A percentile compares a stretch with the other conserved stretches of the same genome.
These are phyloP conservation scores for Cinchona pubescens DNA, from an alignment of 257 asterid species.

Conservation along the genomic window DNA sequence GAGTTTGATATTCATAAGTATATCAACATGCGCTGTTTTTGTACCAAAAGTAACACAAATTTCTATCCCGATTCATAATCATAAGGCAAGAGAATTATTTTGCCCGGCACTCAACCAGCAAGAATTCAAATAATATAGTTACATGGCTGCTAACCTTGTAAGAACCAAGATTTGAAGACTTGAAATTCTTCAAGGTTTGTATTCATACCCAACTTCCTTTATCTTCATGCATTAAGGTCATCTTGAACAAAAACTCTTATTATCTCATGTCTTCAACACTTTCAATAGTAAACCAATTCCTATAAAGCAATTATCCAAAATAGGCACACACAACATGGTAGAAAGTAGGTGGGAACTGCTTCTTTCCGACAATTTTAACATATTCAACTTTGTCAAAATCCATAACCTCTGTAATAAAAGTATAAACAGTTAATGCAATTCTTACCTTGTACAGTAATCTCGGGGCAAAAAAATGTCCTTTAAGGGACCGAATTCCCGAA, in stretches of 20 bases:
- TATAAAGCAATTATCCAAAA: slow-evolving; percentile 27
- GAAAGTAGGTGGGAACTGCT: slow-evolving; percentile 3
- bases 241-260: slow-evolving; percentile 45
- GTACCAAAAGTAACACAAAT: not conserved
- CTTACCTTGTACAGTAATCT: slow-evolving; percentile 61
- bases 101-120: slow-evolving; percentile 19
- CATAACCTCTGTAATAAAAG: not conserved
- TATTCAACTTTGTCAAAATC: not conserved
- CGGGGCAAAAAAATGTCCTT: slow-evolving; percentile 66
- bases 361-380: not conserved
- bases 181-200: slow-evolving; percentile 39
- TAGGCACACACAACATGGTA: slow-evolving; percentile 5
- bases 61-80: not conserved
- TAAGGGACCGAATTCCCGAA: slow-evolving; percentile 65
- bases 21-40: no score
- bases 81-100: not conserved
- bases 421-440: not conserved
- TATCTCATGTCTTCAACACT: slow-evolving; percentile 68
- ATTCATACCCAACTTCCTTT: slow-evolving; percentile 51
- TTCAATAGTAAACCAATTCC: slow-evolving; percentile 27
- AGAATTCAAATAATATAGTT: slow-evolving; percentile 23
- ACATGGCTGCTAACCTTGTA: slow-evolving; percentile 43
- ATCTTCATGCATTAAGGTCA: slow-evolving; percentile 58
- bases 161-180: slow-evolving; percentile 41
- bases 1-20: not conserved